A percentile compares a stretch with the other conserved stretches of the same genome.
These are phyloP conservation scores for Heliosperma pusillum DNA, from an alignment of 148 eudicot species.

Conservation along the genomic window DNA sequence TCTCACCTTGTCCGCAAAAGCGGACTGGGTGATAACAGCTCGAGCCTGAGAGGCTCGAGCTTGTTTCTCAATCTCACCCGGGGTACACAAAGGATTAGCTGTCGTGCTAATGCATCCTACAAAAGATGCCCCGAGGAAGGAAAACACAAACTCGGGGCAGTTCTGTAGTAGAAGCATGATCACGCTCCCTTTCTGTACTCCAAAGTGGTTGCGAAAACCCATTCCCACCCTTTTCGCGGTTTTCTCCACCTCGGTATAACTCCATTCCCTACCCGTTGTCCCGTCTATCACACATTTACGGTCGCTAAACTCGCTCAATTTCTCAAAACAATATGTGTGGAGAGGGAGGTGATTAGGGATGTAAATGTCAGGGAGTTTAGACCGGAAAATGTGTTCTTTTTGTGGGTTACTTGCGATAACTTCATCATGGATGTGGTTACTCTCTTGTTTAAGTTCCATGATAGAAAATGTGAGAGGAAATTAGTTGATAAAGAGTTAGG, in stretches of 20 bases:
- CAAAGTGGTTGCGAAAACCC: conserved; percentile 22
- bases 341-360: conserved; percentile 58
- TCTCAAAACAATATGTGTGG: conserved; percentile 44
- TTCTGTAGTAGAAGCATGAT: conserved; percentile 54
- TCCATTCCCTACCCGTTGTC: conserved; percentile 28
- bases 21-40: conserved; percentile 52
- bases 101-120: conserved; percentile 44
- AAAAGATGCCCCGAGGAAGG: conserved; percentile 47
- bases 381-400: conserved; percentile 47
- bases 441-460: conserved; percentile 27
- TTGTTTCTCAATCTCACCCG: conserved; percentile 46
- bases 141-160: conserved; percentile 51
- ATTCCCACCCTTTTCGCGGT: conserved; percentile 27
- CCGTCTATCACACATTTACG: conserved; percentile 41
- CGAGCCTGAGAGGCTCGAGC: conserved; percentile 47
- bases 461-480: neutral
- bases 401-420: neutral
- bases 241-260: conserved; percentile 35
- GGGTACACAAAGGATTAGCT: conserved; percentile 50
- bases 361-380: conserved; percentile 60
- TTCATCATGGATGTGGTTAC: neutral
- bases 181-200: conserved; percentile 34
- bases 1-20: conserved; percentile 48
- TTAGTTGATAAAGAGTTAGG: neutral
- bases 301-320: conserved; percentile 23